Base-by-base conservation (phyloP, 192 early-diverging fungal species). In the Phycomyces blakesleeanus region DNA sequence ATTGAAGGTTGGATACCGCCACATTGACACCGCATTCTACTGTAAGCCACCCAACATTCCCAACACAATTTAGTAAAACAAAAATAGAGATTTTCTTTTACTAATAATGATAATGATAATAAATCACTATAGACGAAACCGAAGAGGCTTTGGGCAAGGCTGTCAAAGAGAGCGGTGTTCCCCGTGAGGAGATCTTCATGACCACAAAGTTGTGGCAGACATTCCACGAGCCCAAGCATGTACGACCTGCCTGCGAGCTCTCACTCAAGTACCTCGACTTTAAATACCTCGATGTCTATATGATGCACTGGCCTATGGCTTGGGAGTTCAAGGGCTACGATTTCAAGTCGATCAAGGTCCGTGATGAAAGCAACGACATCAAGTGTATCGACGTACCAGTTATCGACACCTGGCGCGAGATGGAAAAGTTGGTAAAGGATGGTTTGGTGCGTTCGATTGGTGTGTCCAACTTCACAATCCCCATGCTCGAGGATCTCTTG, bases 241-340 rank as follows among this genome's bases (percentile, higher is more conserved):
- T 95, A 0, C 57, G 66, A 6, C 71, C 71, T 22, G 89, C 86
- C 0, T 65, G 89, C 2, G 78, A 87, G 59, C 68, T 71, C 11
- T 87, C 91, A 3, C 79, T 94, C 14, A 63, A 76, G 29, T 84
- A 90, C 67, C 78, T 94, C 10, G 75, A 80, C 42, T 59, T 90
- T 29, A 80, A 87, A 26, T 93, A 96, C 66, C 67, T 96, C 25
- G 93, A 96, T 61, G 62, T 93, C 38, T 90, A 92, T 61, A 74
- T 96, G 39, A 83, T 94, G 62, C 93, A 95, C 78, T 95, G 88
- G 89, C 92, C 93, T 0, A 62, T 83, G 25, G 85, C 90, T 3
- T 78, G 71, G 68, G 70, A 75, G 57, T 76, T 65, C 58, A 63
- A 50, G 51, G 66, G 62, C 6, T 73, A 64, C 24, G 71, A 68